Conservation (phyloP, 2,329 filamentous ascomycete genomes). For the Cladosporium phlei region DNA sequence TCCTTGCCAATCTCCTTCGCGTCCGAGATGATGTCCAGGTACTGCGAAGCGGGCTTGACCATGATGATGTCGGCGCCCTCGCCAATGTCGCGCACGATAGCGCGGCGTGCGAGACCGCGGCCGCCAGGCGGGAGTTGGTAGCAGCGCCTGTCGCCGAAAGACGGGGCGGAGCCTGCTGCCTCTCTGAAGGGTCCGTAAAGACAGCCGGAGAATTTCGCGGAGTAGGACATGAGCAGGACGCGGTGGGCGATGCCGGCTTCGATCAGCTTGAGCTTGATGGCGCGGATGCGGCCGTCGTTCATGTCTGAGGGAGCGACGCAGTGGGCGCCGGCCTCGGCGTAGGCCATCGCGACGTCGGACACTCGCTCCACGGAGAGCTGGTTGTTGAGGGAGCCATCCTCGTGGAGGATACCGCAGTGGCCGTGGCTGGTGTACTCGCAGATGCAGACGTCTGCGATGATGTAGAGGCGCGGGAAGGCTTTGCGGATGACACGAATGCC, state of each 20-base stretch:
- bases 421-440: conserved; percentile 99
- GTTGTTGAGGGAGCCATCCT: conserved; percentile 92
- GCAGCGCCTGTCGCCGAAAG: conserved; percentile 91
- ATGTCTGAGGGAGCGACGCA: conserved; percentile 97
- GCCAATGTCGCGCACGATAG: conserved; percentile 81
- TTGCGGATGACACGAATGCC: conserved; percentile 78
- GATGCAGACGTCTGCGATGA: conserved; percentile 88
- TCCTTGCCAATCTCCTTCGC: conserved; percentile 91
- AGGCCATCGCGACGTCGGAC: conserved; percentile 94
- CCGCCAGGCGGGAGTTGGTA: conserved; percentile 94
- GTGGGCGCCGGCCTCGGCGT: conserved; percentile 91
- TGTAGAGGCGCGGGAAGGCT: conserved; percentile 84
- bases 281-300: conserved; percentile 96
- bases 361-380: conserved; percentile 88
- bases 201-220: conserved; percentile 94
- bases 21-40: conserved; percentile 95
- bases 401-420: conserved; percentile 91
- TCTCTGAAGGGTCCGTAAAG: conserved; percentile 97
- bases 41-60: conserved; percentile 96
- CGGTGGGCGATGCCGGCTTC: conserved; percentile 90
- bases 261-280: conserved; percentile 96
- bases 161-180: conserved; percentile 83
- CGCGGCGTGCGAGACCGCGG: conserved; percentile 82
- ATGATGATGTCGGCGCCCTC: conserved; percentile 98
- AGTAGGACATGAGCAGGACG: conserved; percentile 93